phyloP scores from a whole-genome alignment of 805 yeast species.

The Candida qinlingensis region DNA sequence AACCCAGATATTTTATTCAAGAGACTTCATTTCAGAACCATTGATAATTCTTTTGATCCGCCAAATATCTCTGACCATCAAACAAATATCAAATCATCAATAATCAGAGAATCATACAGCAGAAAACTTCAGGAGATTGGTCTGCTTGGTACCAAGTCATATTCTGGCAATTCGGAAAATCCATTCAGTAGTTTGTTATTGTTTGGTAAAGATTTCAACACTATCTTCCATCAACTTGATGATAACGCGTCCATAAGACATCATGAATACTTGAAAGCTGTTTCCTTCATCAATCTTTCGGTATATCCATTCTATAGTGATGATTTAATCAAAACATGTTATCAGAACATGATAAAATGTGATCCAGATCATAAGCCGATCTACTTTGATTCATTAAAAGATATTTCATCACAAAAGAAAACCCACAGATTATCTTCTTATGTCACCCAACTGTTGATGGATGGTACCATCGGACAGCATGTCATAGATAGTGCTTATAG shows the following conservation, averaged over 20 bases:
- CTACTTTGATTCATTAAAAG: constrained; percentile 54
- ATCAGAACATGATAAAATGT: constrained; percentile 31
- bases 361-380: constrained; percentile 44
- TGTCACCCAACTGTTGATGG: constrained; percentile 42
- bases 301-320: constrained; percentile 45
- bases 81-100: constrained; percentile 27
- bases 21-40: constrained; percentile 40
- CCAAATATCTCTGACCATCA: constrained; percentile 37
- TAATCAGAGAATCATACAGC: constrained; percentile 43
- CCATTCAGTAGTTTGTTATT: constrained; percentile 25
- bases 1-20: constrained; percentile 47
- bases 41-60: constrained; percentile 36
- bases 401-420: constrained; percentile 42
- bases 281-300: constrained; percentile 41
- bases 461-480: constrained; percentile 47
- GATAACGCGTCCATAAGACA: constrained; percentile 24
- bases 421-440: constrained; percentile 40
- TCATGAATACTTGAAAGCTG: constrained; percentile 24
- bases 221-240: constrained; percentile 28
- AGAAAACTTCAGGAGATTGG: constrained; percentile 51
- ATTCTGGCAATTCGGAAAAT: constrained; percentile 20
- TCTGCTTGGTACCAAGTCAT: constrained; percentile 35
- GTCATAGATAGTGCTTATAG: constrained; percentile 38
- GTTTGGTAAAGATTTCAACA: constrained; percentile 22
- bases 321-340: constrained; percentile 41